Percentiles rank a stretch among this genome's conserved stretches.
These are phyloP conservation scores for Hypoxylon subgilvum DNA, from an alignment of 495 filamentous ascomycete genomes.

Conservation along the genomic window DNA sequence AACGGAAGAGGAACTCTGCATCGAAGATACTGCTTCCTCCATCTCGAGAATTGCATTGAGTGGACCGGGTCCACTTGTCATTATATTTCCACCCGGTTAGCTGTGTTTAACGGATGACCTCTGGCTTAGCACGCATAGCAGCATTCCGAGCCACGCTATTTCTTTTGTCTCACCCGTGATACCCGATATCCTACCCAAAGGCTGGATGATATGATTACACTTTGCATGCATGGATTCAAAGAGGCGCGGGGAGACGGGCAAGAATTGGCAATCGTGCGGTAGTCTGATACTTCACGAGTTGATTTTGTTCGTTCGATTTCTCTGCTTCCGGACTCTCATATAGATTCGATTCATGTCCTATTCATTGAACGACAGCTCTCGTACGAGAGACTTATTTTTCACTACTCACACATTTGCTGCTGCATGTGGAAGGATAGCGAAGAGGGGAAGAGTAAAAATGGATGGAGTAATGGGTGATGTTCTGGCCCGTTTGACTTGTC, in stretches of 20 bases:
- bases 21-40: slow-evolving; percentile 5
- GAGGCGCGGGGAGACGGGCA: slow-evolving; percentile 16
- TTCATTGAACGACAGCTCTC: slow-evolving; percentile 6
- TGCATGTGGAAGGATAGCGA: neutral
- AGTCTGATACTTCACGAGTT: slow-evolving; percentile 18
- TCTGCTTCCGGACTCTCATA: slow-evolving; percentile 34
- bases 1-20: neutral
- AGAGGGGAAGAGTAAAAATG: neutral
- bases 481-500: neutral
- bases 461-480: neutral
- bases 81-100: neutral
- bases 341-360: slow-evolving; percentile 23
- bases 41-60: slow-evolving; percentile 1
- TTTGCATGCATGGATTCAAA: slow-evolving; percentile 34
- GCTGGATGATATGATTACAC: slow-evolving; percentile 25
- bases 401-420: neutral
- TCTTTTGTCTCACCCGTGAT: slow-evolving; percentile 33
- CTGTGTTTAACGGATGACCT: neutral
- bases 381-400: neutral
- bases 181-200: slow-evolving; percentile 34
- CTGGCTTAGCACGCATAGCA: slow-evolving; percentile 11
- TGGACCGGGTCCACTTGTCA: slow-evolving; percentile 4
- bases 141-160: slow-evolving; percentile 16
- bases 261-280: slow-evolving; percentile 1
- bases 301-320: slow-evolving; percentile 40